Conservation (phyloP, 306 rosid species). For the Lotus japonicus region DNA sequence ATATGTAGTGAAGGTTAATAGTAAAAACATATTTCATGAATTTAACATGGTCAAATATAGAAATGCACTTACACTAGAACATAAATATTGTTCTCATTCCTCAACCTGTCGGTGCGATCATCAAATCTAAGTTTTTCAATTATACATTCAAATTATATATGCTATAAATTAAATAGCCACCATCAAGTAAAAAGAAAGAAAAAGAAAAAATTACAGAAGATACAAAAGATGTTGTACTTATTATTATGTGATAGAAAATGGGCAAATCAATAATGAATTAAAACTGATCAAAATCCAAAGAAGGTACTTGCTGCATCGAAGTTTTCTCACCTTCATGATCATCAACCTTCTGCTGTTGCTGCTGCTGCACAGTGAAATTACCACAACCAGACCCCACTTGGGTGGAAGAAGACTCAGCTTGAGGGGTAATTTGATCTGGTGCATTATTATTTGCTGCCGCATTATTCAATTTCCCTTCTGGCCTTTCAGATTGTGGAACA, state of each 20-base stretch:
- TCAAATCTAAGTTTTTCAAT: slow-evolving; percentile 19
- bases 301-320: slow-evolving; percentile 31
- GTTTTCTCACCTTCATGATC: slow-evolving; percentile 46
- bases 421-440: not conserved
- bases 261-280: slow-evolving; percentile 34
- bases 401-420: slow-evolving; percentile 13
- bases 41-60: no score
- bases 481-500: slow-evolving; percentile 23
- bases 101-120: slow-evolving; percentile 63
- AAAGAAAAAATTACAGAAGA: not conserved
- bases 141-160: slow-evolving; percentile 27
- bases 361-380: slow-evolving; percentile 19
- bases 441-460: no score
- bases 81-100: slow-evolving; percentile 25
- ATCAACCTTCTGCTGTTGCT: slow-evolving; percentile 20
- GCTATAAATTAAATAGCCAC: slow-evolving; percentile 2
- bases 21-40: no score
- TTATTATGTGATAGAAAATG: slow-evolving; percentile 22
- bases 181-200: not conserved
- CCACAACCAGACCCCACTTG: slow-evolving; percentile 28
- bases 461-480: not conserved
- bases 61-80: no score
- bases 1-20: no score
- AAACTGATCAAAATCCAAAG: slow-evolving; percentile 58
- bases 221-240: slow-evolving; percentile 19